Evolutionary conservation across 2,329 filamentous ascomycete genomes (phyloP), one percentile per base, ranked within the genome.

Genomic region (Hansfordia pulvinata): DNA sequence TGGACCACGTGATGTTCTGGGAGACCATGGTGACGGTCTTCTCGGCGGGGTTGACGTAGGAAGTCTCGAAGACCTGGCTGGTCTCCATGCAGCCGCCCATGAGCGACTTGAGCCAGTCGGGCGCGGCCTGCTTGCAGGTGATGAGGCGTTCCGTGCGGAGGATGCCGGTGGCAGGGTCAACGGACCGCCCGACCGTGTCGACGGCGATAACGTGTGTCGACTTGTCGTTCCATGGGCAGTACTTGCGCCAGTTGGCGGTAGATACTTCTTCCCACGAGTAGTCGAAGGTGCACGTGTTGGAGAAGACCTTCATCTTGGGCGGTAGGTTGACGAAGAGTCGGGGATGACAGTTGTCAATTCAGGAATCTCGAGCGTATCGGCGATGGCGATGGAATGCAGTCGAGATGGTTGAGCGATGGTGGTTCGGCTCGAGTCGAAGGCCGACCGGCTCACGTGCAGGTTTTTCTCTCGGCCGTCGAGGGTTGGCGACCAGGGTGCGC

Each of bases 251-350:
- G 68, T 98, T 98, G 50, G 82, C 85, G 10, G 84, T 85, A 15
- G 85, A 93, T 19, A 98, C 90, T 55, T 96, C 88, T 47, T 93
- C 84, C 90, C 90, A 98, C 23, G 88, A 93, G 66, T 98, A 98
- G 61, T 93, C 70, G 60, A 92, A 98, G 34, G 84, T 85, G 56
- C 84, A 82, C 20, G 66, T 64, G 46, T 84, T 92, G 42, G 83
- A 82, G 49, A 96, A 96, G 58, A 96, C 82, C 69, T 92, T 93
- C 90, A 98, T 96, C 28, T 44, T 50, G 31, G 12, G n/a, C n/a
- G n/a, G n/a, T n/a, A n/a, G n/a, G n/a, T n/a, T n/a, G n/a, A n/a
- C n/a, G n/a, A n/a, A n/a, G n/a, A n/a, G n/a, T 40, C 4, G 17
- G 20, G 16, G 13, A 15, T 26, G 19, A 6, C 19, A 10, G 18